Conservation (phyloP, 768 basidiomycete species). For the Mycena albidolilacea region DNA sequence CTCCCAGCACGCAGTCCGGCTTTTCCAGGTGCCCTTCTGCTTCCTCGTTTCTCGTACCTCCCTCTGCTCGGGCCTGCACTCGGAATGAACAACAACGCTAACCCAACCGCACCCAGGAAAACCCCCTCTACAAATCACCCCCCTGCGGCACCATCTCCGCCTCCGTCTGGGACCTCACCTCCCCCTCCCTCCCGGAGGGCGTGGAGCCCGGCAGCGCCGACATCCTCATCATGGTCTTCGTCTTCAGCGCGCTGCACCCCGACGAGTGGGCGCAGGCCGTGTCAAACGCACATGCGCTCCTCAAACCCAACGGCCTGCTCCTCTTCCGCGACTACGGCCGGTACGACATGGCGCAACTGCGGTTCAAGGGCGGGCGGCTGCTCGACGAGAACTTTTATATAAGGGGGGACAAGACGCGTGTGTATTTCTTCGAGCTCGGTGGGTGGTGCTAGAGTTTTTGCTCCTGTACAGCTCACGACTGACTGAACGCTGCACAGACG, state of each 20-base stretch:
- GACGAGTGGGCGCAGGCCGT: conserved; percentile 91
- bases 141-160: conserved; percentile 81
- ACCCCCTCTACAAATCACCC: conserved; percentile 78
- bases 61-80: neutral
- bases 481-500: conserved; percentile 74
- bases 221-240: conserved; percentile 93
- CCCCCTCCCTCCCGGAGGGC: conserved; percentile 72
- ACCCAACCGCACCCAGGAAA: conserved; percentile 62
- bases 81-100: neutral
- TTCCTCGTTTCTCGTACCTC: neutral
- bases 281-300: conserved; percentile 79
- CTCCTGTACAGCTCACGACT: neutral
- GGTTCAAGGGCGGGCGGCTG: conserved; percentile 90
- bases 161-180: conserved; percentile 93
- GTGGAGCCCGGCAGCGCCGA: conserved; percentile 83
- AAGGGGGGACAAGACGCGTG: conserved; percentile 96
- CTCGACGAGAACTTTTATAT: conserved; percentile 97
- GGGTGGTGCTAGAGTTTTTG: conserved; percentile 29
- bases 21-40: conserved; percentile 78
- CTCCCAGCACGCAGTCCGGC: conserved; percentile 87
- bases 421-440: conserved; percentile 97
- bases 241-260: conserved; percentile 94
- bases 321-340: conserved; percentile 96
- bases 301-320: conserved; percentile 90
- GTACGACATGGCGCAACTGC: conserved; percentile 93